A percentile compares a stretch with the other conserved stretches of the same genome.
Evolutionary conservation across 1,284 basidiomycete genomes (phyloP).

Genomic region (Gymnopus androsaceus): DNA sequence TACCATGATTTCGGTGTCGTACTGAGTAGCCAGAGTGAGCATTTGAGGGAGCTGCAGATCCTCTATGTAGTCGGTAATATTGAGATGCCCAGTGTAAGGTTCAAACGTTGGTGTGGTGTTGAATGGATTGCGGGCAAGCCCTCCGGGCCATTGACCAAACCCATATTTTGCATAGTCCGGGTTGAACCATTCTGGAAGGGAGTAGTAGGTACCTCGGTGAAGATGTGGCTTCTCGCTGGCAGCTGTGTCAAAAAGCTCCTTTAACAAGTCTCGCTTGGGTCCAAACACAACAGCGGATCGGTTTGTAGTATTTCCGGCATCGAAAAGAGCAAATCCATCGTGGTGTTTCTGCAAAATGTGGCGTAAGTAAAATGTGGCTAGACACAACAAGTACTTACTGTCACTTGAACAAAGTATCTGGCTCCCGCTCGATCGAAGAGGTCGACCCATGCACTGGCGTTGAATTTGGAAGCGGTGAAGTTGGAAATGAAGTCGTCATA

Average conservation of each 20-base stretch:
- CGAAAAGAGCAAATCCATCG: conserved; percentile 55
- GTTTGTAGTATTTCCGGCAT: conserved; percentile 52
- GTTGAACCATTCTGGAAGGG: conserved; percentile 58
- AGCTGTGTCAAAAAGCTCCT: conserved; percentile 53
- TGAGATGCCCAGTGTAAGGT: conserved; percentile 53
- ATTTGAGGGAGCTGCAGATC: conserved; percentile 61
- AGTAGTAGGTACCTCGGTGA: conserved; percentile 54
- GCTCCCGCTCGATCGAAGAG: conserved; percentile 58
- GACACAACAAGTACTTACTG: conserved; percentile 32
- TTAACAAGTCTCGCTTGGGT: conserved; percentile 54
- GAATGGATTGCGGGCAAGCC: conserved; percentile 53
- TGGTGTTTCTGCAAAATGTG: conserved; percentile 42
- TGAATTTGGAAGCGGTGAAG: conserved; percentile 54
- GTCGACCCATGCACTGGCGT: conserved; percentile 56
- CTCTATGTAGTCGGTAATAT: conserved; percentile 52
- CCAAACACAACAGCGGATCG: conserved; percentile 50
- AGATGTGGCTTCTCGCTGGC: conserved; percentile 50
- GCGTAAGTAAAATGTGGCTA: not conserved
- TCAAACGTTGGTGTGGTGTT: conserved; percentile 46
- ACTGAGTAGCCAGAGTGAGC: conserved; percentile 50
- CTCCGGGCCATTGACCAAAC: conserved; percentile 52
- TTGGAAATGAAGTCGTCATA: conserved; percentile 62
- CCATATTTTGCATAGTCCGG: conserved; percentile 57
- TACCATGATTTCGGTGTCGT: conserved; percentile 60
- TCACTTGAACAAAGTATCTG: conserved; percentile 62